Conservation (phyloP, 495 filamentous ascomycete species). For the Aspergillus ostianus region DNA sequence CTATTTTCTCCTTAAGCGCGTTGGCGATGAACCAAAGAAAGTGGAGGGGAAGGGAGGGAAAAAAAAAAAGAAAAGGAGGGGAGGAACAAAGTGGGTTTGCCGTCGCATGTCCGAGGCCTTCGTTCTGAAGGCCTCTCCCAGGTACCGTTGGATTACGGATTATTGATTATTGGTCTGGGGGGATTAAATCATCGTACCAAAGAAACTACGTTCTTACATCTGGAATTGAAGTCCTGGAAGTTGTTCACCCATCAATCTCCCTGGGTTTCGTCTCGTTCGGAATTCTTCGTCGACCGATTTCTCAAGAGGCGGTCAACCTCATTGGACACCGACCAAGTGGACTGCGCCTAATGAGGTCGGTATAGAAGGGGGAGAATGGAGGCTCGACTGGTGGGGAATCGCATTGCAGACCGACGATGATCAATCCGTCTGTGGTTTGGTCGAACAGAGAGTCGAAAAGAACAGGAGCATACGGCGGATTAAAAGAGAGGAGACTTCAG, state of each 20-base stretch:
- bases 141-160: neutral
- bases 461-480: neutral
- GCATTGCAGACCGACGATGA: neutral
- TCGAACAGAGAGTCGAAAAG: neutral
- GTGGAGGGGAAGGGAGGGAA: neutral
- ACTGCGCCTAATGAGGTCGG: slow-evolving; percentile 8
- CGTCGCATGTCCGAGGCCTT: neutral
- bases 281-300: neutral
- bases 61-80: neutral
- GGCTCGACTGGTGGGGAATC: slow-evolving; percentile 4
- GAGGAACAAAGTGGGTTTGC: neutral
- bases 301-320: slow-evolving; percentile 10
- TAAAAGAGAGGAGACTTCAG: no score
- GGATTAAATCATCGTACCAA: neutral
- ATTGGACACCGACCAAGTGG: slow-evolving; percentile 20
- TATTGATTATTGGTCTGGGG: neutral
- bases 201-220: neutral
- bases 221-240: neutral
- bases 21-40: slow-evolving; percentile 11
- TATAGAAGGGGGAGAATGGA: slow-evolving; percentile 1
- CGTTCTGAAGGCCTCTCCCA: neutral
- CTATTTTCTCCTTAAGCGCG: neutral
- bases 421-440: neutral
- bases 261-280: neutral
- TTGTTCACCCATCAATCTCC: neutral